phyloP scores from a whole-genome alignment of 164 flowering plant species.

The Warburgia ugandensis region DNA sequence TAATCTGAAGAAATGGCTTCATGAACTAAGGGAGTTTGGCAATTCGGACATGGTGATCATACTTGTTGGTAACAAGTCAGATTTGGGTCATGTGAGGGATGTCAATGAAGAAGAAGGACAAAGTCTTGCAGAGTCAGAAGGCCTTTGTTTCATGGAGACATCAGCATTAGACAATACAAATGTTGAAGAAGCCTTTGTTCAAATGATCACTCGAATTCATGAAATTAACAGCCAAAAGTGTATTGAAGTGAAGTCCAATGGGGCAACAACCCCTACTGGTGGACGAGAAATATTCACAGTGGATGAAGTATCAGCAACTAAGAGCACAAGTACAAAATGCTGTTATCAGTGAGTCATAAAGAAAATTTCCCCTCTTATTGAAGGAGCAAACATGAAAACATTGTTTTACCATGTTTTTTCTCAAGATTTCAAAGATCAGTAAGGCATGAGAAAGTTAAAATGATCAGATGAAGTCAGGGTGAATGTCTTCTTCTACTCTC shows the following conservation, averaged over 20 bases:
- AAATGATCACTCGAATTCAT: slow-evolving; percentile 49
- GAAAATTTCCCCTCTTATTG: no score
- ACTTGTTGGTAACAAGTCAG: slow-evolving; percentile 68
- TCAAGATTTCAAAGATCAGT: no score
- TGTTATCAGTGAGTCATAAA: slow-evolving; percentile 2
- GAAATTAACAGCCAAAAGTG: slow-evolving; percentile 36
- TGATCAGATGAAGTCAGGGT: slow-evolving; percentile 8
- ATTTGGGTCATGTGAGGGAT: slow-evolving; percentile 37
- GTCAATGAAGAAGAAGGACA: slow-evolving; percentile 49
- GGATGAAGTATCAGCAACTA: slow-evolving; percentile 11
- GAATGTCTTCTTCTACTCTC: slow-evolving; percentile 10
- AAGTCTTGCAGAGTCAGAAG: slow-evolving; percentile 46
- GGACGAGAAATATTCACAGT: slow-evolving; percentile 11
- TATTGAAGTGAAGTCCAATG: slow-evolving; percentile 32
- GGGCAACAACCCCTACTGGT: background rate
- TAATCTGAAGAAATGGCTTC: slow-evolving; percentile 53
- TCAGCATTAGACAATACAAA: slow-evolving; percentile 28
- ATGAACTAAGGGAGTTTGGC: slow-evolving; percentile 47
- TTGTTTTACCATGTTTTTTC: background rate
- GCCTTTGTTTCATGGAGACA: slow-evolving; percentile 42
- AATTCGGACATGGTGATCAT: slow-evolving; percentile 50
- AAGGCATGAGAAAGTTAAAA: background rate
- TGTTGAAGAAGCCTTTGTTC: slow-evolving; percentile 58
- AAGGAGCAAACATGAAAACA: background rate
- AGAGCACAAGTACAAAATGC: slow-evolving; percentile 6